phyloP scores from a whole-genome alignment of 257 asterid species.

The Ballota nigra region DNA sequence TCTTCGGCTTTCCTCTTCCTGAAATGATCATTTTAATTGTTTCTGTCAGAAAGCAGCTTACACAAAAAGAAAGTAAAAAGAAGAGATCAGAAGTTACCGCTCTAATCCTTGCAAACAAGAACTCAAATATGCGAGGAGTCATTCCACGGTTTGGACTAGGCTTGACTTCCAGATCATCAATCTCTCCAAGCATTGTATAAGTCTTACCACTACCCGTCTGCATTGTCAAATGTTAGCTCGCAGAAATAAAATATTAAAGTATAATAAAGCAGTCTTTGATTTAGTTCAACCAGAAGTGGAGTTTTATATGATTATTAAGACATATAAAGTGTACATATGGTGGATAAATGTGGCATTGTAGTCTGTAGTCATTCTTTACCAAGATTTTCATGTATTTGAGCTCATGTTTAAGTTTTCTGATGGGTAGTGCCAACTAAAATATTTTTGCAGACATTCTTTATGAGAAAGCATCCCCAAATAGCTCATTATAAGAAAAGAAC shows the following conservation, averaged over 20 bases:
- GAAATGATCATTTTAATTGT: conserved; percentile 17
- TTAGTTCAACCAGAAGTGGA: conserved; percentile 4
- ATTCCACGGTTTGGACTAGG: conserved; percentile 91
- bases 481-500: background rate
- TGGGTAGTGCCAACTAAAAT: too few relatives aligned
- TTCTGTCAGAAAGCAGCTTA: conserved; percentile 13
- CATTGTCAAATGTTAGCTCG: conserved; percentile 20
- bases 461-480: background rate
- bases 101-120: conserved; percentile 93
- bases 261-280: background rate
- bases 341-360: too few relatives aligned
- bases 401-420: too few relatives aligned
- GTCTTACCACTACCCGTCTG: conserved; percentile 99
- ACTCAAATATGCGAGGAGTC: conserved; percentile 97
- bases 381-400: too few relatives aligned
- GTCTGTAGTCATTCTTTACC: too few relatives aligned
- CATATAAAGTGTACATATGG: too few relatives aligned
- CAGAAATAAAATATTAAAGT: background rate
- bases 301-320: background rate
- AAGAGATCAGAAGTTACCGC: conserved; percentile 52
- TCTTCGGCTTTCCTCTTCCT: conserved; percentile 93
- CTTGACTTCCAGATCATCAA: conserved; percentile 66
- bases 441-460: too few relatives aligned
- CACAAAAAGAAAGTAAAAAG: background rate
- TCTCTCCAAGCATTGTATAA: conserved; percentile 93